These are phyloP conservation scores for Pseudogymnoascus pannorum DNA, from an alignment of 2,329 filamentous ascomycete genomes.

Conservation along the genomic window DNA sequence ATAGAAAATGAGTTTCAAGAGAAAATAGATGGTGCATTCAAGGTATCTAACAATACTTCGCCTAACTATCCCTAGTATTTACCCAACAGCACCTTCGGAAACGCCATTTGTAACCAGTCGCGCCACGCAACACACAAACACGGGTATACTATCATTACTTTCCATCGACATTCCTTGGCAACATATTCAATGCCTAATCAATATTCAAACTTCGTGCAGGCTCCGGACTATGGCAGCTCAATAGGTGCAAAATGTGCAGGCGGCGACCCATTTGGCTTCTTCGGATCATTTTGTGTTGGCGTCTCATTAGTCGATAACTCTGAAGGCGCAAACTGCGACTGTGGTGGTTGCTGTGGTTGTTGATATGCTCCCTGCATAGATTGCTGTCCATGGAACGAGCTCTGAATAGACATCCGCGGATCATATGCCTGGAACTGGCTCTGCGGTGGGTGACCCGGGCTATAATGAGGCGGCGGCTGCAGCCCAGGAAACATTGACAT, in stretches of 20 bases:
- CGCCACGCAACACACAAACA: not conserved
- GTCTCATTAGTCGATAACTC: not conserved
- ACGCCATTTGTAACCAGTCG: not conserved
- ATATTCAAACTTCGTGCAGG: not conserved
- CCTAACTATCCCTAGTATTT: not conserved
- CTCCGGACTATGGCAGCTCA: not conserved
- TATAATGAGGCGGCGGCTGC: not conserved
- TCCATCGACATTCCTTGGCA: not conserved
- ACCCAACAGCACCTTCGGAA: not conserved
- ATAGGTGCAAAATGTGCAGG: not conserved
- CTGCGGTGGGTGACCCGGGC: not conserved
- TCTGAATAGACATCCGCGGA: not conserved
- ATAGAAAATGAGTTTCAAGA: not conserved
- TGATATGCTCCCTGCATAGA: not conserved
- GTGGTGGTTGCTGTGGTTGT: not conserved
- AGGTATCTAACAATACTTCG: not conserved
- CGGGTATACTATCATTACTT: slow-evolving; percentile 4
- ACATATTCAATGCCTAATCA: not conserved
- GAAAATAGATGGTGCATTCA: not conserved
- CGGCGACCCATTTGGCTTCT: not conserved
- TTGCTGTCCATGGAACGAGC: not conserved
- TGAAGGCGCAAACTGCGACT: not conserved
- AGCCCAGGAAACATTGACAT: not conserved
- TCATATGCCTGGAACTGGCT: not conserved
- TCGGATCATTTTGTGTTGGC: not conserved